phyloP scores from a whole-genome alignment of 2,329 filamentous ascomycete species.

The Chaetomium strumarium region DNA sequence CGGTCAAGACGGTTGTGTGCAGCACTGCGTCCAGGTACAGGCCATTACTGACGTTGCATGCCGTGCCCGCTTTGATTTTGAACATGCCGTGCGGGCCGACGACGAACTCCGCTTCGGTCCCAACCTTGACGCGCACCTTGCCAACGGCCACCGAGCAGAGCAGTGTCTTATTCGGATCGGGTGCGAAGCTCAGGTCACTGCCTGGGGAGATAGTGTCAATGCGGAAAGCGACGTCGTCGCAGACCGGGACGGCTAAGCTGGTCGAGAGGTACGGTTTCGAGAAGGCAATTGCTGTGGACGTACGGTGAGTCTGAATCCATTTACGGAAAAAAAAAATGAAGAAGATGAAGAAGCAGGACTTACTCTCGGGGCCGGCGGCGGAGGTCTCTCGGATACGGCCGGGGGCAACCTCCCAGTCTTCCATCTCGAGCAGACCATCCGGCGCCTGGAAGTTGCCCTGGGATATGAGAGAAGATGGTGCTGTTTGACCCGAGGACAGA shows the following conservation, averaged over 20 bases:
- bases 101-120: constrained; percentile 23
- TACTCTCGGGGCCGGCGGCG: constrained; percentile 19
- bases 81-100: constrained; percentile 28
- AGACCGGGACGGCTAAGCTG: constrained; percentile 22
- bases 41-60: constrained; percentile 23
- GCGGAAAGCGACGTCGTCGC: constrained; percentile 26
- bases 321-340: too few species aligned
- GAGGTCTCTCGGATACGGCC: constrained; percentile 26
- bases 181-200: constrained; percentile 17
- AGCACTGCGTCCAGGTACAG: constrained; percentile 26
- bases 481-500: not conserved
- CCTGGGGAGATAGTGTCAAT: constrained; percentile 28
- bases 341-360: not conserved
- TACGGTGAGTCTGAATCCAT: too few species aligned
- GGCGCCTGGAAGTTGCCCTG: constrained; percentile 14
- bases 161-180: constrained; percentile 19
- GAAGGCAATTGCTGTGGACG: constrained; percentile 27
- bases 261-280: constrained; percentile 31
- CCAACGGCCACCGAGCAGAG: constrained; percentile 29
- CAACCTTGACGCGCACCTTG: constrained; percentile 27
- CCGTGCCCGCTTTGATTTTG: constrained; percentile 21
- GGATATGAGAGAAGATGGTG: constrained; percentile 17
- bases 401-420: constrained; percentile 34
- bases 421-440: constrained; percentile 29
- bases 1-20: constrained; percentile 20